Conservation (phyloP, 768 basidiomycete genomes). For the Crassisporium funariophilum region DNA sequence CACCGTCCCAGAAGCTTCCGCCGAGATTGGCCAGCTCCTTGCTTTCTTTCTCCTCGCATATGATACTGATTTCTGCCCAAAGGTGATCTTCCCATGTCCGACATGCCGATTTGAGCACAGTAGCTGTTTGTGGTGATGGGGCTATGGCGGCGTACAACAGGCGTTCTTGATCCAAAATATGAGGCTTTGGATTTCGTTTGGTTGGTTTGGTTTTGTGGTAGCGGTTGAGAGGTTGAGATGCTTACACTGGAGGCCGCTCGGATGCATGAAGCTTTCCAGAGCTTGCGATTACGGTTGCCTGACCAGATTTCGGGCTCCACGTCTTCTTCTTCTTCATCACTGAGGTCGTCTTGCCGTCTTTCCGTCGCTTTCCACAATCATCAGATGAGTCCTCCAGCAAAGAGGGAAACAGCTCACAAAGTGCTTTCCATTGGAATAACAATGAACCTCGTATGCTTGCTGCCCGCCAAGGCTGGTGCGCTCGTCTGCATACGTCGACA, state of each 20-base stretch:
- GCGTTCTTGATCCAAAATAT: slow-evolving; percentile 74
- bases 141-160: slow-evolving; percentile 84
- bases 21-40: slow-evolving; percentile 67
- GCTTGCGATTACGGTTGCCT: slow-evolving; percentile 74
- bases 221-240: slow-evolving; percentile 4
- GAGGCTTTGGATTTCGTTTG: slow-evolving; percentile 49
- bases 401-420: slow-evolving; percentile 44
- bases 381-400: not conserved
- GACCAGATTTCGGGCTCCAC: slow-evolving; percentile 57
- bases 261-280: slow-evolving; percentile 90
- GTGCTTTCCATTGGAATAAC: slow-evolving; percentile 73
- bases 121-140: slow-evolving; percentile 68
- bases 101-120: slow-evolving; percentile 71
- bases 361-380: slow-evolving; percentile 32
- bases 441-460: slow-evolving; percentile 85
- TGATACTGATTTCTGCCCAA: slow-evolving; percentile 85
- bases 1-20: slow-evolving; percentile 82
- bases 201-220: no score
- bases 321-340: slow-evolving; percentile 45
- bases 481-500: slow-evolving; percentile 75
- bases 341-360: slow-evolving; percentile 48
- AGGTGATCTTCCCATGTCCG: slow-evolving; percentile 94
- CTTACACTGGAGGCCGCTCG: slow-evolving; percentile 77
- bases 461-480: slow-evolving; percentile 91
- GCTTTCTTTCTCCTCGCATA: slow-evolving; percentile 81